Base-by-base conservation (phyloP, 2,329 filamentous ascomycete species). In the Basipetospora sp. region DNA sequence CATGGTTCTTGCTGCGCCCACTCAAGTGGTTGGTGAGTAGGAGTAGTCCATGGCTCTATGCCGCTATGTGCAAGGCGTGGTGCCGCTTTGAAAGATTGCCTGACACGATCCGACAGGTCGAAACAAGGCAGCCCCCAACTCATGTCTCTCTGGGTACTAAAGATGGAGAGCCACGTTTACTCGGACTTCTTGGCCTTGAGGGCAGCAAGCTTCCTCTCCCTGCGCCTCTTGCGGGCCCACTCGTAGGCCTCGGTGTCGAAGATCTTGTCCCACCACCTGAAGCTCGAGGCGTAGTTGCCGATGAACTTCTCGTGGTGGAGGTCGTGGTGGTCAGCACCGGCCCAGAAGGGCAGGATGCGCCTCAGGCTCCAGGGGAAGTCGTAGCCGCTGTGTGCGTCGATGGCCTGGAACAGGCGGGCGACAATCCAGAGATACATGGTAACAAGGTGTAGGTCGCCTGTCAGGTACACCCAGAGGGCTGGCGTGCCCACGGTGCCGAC, bases 371-470 rank as follows among this genome's bases (percentile, higher is more conserved):
- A 98, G 43, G 90, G 90, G 64, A 98, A 96, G 56, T 98, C 90
- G 61, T 96, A 98, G 45, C 90, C 90, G 52, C 81, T 90, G 68
- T 98, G 90, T 20, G 90, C 82, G 57, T 98, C 90, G 56, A 98
- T 92, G 52, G 90, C 90, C 67, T 98, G 90, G 73, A 93, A 92
- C 15, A 98, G 69, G 49, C 90, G 86, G 48, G 86, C 68, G 38
- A 85, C 67, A 52, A 98, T 96, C 90, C 90, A 98, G 47, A 80
- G 55, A 64, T 96, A 98, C 87, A 98, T 96, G 51, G 90, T 98
- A 57, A 94, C 58, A 44, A 98, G 83, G 63, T 98, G 90, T 27
- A 98, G 70, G 47, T 98, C 78, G 46, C 78, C 76, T 31, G 86
- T 94, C 52, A 93, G 46, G 32, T 74, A 74, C 50, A 82, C 84